Conservation (phyloP, 2,329 filamentous ascomycete species). For the Cadophora gregata region DNA sequence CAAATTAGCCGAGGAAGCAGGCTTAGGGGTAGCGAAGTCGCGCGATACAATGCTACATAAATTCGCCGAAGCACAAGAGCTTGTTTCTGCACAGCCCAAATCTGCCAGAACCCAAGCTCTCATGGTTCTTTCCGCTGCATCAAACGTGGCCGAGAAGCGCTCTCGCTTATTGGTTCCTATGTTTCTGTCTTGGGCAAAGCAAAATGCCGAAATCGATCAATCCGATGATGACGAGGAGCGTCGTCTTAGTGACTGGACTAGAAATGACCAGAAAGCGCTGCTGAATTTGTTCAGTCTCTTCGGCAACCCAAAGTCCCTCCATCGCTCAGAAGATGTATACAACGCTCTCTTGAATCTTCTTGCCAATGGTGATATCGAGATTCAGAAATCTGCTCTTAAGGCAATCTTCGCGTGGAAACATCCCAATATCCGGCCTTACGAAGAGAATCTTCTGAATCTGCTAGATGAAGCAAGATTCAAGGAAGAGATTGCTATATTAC, state of each 20-base stretch:
- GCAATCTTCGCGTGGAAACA: constrained; percentile 91
- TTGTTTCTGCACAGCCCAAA: constrained; percentile 55
- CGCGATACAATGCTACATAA: constrained; percentile 63
- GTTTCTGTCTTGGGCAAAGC: constrained; percentile 79
- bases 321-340: constrained; percentile 77
- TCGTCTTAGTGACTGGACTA: constrained; percentile 63
- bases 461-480: constrained; percentile 91
- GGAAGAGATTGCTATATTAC: constrained; percentile 89
- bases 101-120: constrained; percentile 79
- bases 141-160: constrained; percentile 81
- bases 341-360: constrained; percentile 75
- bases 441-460: constrained; percentile 84
- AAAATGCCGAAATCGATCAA: constrained; percentile 45
- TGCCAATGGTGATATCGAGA: constrained; percentile 86
- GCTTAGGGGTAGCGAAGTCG: constrained; percentile 58
- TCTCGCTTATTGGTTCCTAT: constrained; percentile 86
- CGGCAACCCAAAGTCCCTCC: constrained; percentile 83
- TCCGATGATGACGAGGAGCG: constrained; percentile 38
- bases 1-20: constrained; percentile 56
- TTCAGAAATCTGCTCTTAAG: constrained; percentile 85
- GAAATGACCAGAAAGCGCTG: constrained; percentile 84
- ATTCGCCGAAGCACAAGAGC: constrained; percentile 69
- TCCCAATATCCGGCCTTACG: constrained; percentile 74
- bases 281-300: constrained; percentile 85
- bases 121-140: constrained; percentile 75